phyloP scores from a whole-genome alignment of 139 green algal genomes.

The Tetraselmis chui region DNA sequence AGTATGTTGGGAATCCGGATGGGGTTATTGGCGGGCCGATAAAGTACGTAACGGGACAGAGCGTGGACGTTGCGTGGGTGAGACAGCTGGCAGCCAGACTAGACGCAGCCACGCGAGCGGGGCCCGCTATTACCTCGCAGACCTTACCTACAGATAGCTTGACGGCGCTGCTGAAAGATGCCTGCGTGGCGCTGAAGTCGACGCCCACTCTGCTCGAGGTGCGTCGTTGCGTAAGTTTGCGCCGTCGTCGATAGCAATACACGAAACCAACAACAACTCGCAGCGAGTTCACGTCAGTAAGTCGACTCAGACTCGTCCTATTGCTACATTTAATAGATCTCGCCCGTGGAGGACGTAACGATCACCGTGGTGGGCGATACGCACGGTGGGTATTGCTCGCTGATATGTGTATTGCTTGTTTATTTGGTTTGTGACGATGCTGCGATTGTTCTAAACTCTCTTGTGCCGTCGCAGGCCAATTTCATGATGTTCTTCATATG shows the following conservation, averaged over 20 bases:
- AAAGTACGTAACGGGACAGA: not conserved
- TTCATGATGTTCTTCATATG: constrained; percentile 84
- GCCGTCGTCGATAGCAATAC: too few relatives aligned
- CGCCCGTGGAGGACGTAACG: constrained; percentile 15
- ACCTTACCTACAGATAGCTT: not conserved
- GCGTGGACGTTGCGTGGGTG: not conserved
- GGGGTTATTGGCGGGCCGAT: too few relatives aligned
- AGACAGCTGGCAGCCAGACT: not conserved
- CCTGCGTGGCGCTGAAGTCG: not conserved
- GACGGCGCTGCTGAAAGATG: not conserved
- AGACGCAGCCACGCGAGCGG: not conserved
- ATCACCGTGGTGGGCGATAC: constrained; percentile 88
- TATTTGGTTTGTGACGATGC: too few relatives aligned
- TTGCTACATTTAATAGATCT: too few relatives aligned
- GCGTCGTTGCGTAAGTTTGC: too few relatives aligned
- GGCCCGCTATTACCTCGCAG: not conserved
- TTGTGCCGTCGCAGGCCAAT: constrained; percentile 47
- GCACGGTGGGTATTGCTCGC: constrained; percentile 41
- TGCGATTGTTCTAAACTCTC: not conserved
- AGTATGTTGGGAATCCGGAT: too few relatives aligned
- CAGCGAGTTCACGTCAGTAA: too few relatives aligned
- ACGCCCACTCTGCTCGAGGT: not conserved
- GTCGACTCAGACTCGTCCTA: too few relatives aligned
- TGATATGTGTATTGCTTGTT: too few relatives aligned
- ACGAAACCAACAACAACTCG: too few relatives aligned